Base-by-base conservation (phyloP, 176 grass and related monocot genomes). In the Triticum urartu region DNA sequence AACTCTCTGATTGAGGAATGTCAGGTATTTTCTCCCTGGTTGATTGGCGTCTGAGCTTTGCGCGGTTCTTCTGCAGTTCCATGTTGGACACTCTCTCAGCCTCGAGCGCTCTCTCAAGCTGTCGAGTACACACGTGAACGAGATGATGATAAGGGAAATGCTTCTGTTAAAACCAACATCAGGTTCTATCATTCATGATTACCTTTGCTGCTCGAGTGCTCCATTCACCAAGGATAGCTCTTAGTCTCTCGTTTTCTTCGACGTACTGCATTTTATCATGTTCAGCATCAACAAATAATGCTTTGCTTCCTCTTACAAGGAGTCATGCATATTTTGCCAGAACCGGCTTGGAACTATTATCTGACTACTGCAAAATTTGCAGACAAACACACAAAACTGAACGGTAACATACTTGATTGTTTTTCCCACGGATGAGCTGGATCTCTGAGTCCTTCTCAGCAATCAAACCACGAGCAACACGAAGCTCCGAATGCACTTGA, bases 401-500 rank as follows among this genome's bases (percentile, higher is more conserved):
- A 47, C 71, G 8, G 21, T 13, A 73, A 35, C 36, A 38, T 85
- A 95, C 96, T 90, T 98, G 92, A 69, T 87, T 95, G 60, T 98
- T 98, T 64, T 85, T 94, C 86, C 83, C 67, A 75, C 88, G 89
- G 52, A 98, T 94, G 39, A 83, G 92, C 84, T 94, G 90, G 62
- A 95, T 86, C 82, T 95, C 96, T 9, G 91, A 73, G 59, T 98
- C 96, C 66, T 90, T 95, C 61, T 98, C 93, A 79, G 84, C 88
- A 85, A 98, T 95, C 79, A 98, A 85, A 59, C 67, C 77, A 77
- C 92, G 96, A 59, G 93, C 90, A 88, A 95, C 81, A 15, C 87
- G 84, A 88, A 98, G 90, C 56, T 98, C 96, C 0, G 93, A 92
- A 60, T 95, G 96, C 58, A 95, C 90, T 92, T 98, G 96, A 87